Conservation (phyloP, 768 basidiomycete genomes). For the Xanthoconium purpureum region DNA sequence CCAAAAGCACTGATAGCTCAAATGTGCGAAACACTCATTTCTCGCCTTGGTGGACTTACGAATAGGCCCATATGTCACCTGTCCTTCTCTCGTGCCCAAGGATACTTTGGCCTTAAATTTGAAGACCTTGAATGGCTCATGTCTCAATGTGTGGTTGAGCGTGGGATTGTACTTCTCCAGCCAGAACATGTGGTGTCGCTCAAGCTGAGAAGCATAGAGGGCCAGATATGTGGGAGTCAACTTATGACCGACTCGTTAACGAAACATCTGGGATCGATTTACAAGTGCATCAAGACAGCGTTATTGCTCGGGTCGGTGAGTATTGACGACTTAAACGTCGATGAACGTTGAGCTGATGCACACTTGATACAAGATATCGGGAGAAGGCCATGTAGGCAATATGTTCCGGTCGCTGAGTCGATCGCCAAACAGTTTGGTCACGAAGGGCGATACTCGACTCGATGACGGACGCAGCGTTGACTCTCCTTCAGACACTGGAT, state of each 20-base stretch:
- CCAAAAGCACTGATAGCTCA: too few species aligned
- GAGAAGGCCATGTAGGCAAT: neutral
- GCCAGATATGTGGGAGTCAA: neutral
- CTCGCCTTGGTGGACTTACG: too few species aligned
- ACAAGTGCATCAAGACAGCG: neutral
- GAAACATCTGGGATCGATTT: neutral
- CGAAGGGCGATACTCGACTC: neutral
- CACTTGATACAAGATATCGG: neutral
- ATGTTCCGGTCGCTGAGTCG: neutral
- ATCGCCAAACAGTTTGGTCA: neutral
- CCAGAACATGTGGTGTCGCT: neutral
- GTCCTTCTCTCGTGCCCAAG: too few species aligned
- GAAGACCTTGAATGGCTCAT: neutral
- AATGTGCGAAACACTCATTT: too few species aligned
- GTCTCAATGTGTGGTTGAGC: neutral
- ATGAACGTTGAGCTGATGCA: too few species aligned
- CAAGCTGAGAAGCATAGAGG: neutral
- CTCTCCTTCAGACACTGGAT: neutral
- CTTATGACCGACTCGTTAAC: neutral
- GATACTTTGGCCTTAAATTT: too few species aligned
- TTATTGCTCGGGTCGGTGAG: neutral
- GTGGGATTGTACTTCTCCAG: neutral
- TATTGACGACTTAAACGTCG: too few species aligned
- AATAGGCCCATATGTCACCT: too few species aligned
- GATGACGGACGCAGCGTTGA: neutral